Conservation (phyloP, 2,329 filamentous ascomycete species). For the Fusarium sp. region DNA sequence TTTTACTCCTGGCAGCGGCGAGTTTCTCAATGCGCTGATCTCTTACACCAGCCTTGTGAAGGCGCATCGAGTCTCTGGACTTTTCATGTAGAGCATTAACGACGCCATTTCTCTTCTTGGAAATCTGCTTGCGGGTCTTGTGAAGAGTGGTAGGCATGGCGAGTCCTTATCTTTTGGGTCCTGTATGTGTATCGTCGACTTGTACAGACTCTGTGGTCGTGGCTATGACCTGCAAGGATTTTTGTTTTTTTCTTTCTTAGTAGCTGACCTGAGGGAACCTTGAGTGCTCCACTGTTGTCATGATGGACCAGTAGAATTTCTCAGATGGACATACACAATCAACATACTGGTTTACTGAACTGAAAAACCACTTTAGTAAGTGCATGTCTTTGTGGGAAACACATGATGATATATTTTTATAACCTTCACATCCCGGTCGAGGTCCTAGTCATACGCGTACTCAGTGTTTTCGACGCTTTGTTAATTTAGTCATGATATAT, state of each 20-base stretch:
- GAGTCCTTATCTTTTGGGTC: constrained; percentile 8
- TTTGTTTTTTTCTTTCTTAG: constrained; percentile 26
- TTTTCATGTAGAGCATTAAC: constrained; percentile 84
- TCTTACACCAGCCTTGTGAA: constrained; percentile 81
- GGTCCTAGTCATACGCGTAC: neutral
- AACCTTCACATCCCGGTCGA: neutral
- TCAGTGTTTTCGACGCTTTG: neutral
- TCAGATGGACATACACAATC: constrained; percentile 24
- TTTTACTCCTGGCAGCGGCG: constrained; percentile 74
- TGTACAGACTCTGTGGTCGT: constrained; percentile 10
- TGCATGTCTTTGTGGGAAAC: neutral
- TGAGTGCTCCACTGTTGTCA: constrained; percentile 19
- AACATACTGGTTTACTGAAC: neutral
- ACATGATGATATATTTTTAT: neutral
- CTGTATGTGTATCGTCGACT: constrained; percentile 1
- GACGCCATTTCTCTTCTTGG: constrained; percentile 83
- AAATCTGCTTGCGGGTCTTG: constrained; percentile 89
- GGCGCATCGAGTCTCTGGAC: constrained; percentile 83
- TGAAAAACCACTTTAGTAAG: neutral
- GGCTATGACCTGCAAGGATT: constrained; percentile 22
- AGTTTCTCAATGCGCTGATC: constrained; percentile 85
- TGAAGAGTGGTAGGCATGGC: constrained; percentile 80
- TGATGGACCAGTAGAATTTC: constrained; percentile 1
- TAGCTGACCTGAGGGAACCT: neutral
- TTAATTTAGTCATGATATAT: neutral